Evolutionary conservation across 73 alveolate species (phyloP), one percentile per base, ranked within the genome.

Genomic region (Paramecium octaurelia): DNA sequence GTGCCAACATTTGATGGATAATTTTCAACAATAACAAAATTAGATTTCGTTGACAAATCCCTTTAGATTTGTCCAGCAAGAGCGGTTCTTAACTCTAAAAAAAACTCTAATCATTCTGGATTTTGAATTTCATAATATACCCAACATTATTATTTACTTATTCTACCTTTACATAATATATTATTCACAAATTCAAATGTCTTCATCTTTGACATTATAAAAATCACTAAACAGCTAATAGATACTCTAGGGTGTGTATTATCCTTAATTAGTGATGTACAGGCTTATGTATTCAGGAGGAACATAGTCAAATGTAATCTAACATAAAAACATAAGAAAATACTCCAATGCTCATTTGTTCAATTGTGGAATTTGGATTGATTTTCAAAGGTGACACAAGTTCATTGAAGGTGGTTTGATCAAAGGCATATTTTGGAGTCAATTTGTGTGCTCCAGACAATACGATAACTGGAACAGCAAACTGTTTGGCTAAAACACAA

Each of bases 21-120:
- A 48, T 80, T 80, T 80, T 31, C 91, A 80, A 80, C 91, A 11
- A 80, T 43, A 24, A 48, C 91, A 4, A 44, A 80, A 80, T 24
- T 23, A 8, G 91, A 80, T 35, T 80, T 20, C 18, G 29, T 10
- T 18, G 70, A 44, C 10, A 80, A 80, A 48, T 21, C 44, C 2
- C 23, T 23, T 23, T 43, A 23, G 31, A 44, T 80, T 31, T 80
- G 91, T 80, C 91, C 91, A 42, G 91, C 91, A 24, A 80, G 38
- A 80, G 38, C 64, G 6, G n/a, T 73, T 1, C 59, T 73, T 29
- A 73, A 73, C 35, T 73, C 64, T 36, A 73, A 43, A 40, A 73
- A 73, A 38, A 8, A 27, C 31, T 34, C 42, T 64, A 64, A 64
- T 64, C 46, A 23, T 12, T 64, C 46, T 64, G 84, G 69, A 34